Evolutionary conservation across 148 eudicot species (phyloP), one percentile per base, ranked within the genome.

Genomic region (Vaccinium myrtillus): DNA sequence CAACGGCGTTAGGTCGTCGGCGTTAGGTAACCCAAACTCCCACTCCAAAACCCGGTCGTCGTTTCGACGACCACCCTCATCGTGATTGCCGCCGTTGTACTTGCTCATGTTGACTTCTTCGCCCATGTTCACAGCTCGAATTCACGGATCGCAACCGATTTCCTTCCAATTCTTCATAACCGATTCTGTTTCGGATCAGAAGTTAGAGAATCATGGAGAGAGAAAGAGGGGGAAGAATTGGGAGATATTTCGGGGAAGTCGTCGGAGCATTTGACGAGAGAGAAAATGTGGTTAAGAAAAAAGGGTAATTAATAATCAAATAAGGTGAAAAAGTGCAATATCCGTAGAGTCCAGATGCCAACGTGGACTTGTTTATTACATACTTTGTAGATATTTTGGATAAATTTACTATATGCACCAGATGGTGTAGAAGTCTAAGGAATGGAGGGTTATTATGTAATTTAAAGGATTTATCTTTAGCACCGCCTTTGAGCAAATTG

Each of bases 11-110:
- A 92, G 83, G 61, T 90, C 93, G 75, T 69, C 87, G 86, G 54
- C 51, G 83, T 69, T 79, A 2, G 93, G 94, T 43, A 92, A 84
- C 9, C 93, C 94, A 6, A 54, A 67, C 84, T 92, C 94, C 94
- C 94, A 92, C 67, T 87, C 94, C 63, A 69, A 13, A 10, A 91
- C 88, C 54, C 88, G 85, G 21, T 88, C 90, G n/a, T 89, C 86
- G 13, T 79, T 89, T 13, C 81, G 85, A 30, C 83, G 75, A 50
- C 81, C 81, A 76, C 84, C 75, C 5, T 79, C 87, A 10, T 76
- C 77, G 43, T 15, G 19, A 13, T 55, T 70, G 30, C 75, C 58
- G 25, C 75, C 58, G 25, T 55, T 16, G 85, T 86, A 89, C 55
- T 89, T 89, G 27, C 46, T 76, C 91, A 83, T 86, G 81, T 63